phyloP scores from a whole-genome alignment of 2,329 filamentous ascomycete genomes.

The Lachnellula hyalina region DNA sequence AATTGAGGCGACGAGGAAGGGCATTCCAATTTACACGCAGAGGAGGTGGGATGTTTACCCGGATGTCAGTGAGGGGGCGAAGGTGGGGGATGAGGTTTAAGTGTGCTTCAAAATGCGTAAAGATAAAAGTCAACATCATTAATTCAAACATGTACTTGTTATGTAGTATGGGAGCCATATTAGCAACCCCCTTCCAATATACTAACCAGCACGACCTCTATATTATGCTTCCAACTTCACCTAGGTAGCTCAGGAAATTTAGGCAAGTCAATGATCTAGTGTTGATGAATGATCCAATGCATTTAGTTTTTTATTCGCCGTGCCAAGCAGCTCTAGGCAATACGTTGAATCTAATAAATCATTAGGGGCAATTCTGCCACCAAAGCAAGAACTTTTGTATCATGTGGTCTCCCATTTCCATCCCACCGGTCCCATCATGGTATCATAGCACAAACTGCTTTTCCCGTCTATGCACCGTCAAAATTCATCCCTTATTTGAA shows the following conservation, averaged over 20 bases:
- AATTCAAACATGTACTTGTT: too few relatives aligned
- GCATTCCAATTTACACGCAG: constrained; percentile 80
- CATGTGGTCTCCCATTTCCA: neutral
- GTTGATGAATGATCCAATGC: neutral
- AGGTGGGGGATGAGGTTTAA: constrained; percentile 13
- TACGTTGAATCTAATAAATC: neutral
- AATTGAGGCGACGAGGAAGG: constrained; percentile 71
- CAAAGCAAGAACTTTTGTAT: neutral
- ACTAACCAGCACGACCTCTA: too few relatives aligned
- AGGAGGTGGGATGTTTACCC: constrained; percentile 93
- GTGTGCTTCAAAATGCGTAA: neutral
- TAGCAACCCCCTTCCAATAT: too few relatives aligned
- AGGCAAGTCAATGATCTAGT: neutral
- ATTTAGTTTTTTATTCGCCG: neutral
- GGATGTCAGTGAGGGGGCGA: constrained; percentile 66
- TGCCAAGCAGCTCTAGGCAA: neutral
- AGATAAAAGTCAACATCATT: neutral
- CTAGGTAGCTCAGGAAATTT: too few relatives aligned
- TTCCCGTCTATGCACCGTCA: neutral
- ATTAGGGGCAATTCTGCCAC: neutral
- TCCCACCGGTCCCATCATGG: constrained; percentile 4
- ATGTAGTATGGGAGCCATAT: too few relatives aligned
- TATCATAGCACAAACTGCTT: constrained; percentile 12
- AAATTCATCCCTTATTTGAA: neutral
- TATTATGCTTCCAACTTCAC: too few relatives aligned